These are phyloP conservation scores for Pseudogymnoascus verrucosus DNA, from an alignment of 2,329 filamentous ascomycete genomes.

Conservation along the genomic window DNA sequence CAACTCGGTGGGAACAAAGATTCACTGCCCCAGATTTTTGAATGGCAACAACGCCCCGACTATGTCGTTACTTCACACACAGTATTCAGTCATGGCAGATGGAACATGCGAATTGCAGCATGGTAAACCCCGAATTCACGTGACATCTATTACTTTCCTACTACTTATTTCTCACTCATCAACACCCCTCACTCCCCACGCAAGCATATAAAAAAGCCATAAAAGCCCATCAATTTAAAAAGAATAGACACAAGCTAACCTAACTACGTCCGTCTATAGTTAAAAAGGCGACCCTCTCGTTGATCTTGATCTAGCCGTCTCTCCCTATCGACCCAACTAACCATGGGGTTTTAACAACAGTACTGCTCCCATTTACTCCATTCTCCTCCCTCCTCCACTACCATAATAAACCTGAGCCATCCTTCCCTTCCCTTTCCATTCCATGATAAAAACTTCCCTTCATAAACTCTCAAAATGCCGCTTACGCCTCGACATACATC, in stretches of 20 bases:
- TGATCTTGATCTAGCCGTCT: background rate
- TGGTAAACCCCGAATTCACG: background rate
- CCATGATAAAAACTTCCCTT: background rate
- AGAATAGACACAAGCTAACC: background rate
- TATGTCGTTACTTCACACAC: too few relatives aligned
- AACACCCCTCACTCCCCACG: too few relatives aligned
- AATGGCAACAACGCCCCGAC: too few relatives aligned
- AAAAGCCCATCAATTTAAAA: background rate
- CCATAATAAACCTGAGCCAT: background rate
- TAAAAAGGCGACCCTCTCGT: background rate
- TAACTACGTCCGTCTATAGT: background rate
- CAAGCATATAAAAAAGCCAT: background rate
- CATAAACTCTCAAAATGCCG: background rate
- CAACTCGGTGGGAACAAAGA: too few relatives aligned
- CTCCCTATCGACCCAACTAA: background rate
- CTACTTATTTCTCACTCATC: too few relatives aligned
- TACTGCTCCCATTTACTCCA: background rate
- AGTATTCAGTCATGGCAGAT: background rate
- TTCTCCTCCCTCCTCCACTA: background rate
- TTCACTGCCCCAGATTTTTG: too few relatives aligned
- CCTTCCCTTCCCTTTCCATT: background rate
- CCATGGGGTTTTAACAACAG: background rate
- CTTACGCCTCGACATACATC: background rate
- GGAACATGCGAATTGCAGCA: background rate
- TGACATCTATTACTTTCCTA: background rate